Conservation (phyloP, 169 alveolate species). For the Eimeria praecox region DNA sequence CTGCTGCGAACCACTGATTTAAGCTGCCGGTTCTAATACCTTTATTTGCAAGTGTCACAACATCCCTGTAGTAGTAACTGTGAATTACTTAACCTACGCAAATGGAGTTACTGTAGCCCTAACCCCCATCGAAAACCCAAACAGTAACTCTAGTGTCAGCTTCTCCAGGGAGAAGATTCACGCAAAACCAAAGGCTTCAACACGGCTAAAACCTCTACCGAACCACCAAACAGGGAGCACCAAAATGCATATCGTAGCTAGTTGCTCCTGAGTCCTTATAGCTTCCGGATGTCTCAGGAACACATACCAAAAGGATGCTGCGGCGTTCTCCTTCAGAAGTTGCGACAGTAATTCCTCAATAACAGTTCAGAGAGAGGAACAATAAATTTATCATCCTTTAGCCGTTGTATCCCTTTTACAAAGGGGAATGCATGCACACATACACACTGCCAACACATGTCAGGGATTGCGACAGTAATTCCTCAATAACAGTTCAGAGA, state of each 20-base stretch:
- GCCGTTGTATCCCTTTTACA: no score
- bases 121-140: neutral
- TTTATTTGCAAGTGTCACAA: no score
- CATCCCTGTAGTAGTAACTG: no score
- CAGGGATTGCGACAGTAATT: slow-evolving; percentile 46
- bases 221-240: neutral
- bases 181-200: neutral
- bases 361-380: slow-evolving; percentile 47
- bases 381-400: slow-evolving; percentile 45
- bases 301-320: neutral
- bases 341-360: slow-evolving; percentile 63
- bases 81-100: no score
- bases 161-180: neutral
- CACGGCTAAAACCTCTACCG: neutral
- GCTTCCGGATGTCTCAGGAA: neutral
- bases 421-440: no score
- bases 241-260: neutral
- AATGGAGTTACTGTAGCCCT: no score
- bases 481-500: slow-evolving; percentile 29
- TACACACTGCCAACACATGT: no score
- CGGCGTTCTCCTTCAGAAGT: neutral
- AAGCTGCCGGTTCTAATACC: no score
- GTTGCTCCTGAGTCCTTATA: neutral
- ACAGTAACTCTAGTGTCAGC: no score
- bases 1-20: no score